Base-by-base conservation (phyloP, 306 rosid species). In the Casuarina cunninghamiana region DNA sequence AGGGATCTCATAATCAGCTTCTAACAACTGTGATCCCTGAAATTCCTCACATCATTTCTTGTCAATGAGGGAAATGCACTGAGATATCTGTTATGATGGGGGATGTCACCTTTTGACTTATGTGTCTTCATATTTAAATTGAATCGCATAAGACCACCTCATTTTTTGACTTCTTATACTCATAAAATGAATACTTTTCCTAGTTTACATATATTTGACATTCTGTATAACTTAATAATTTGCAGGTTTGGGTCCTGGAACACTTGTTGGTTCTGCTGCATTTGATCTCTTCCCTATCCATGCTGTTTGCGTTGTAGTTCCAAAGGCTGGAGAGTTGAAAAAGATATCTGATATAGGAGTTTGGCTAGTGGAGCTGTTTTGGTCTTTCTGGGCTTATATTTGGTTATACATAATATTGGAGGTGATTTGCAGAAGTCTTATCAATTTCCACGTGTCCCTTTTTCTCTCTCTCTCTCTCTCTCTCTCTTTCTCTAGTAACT, bases 301-400 rank as follows among this genome's bases (percentile, higher is more conserved):
- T 63, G 98, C 98, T 61, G 91, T 90, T 76, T 94, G 98, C 71
- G 93, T 94, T 50, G 85, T 94, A 61, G 89, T 89, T 87, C 97
- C 97, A 17, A 91, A 84, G 88, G 93, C 90, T 76, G 97, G 97
- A 77, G 91, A 91, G 85, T 83, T 88, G 83, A 92, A 91, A 83
- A 95, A 95, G 88, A 95, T 95, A 82, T 83, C 97, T 74, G 98
- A 95, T 51, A 12, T 92, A 75, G 97, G 98, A 78, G 98, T 95
- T 54, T 95, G 98, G 97, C 83, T 95, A 41, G 97, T 95, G 85
- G 98, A 95, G 83, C 87, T 95, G 55, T 86, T 88, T 82, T 95
- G 98, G 98, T 95, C 98, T 41, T 95, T 92, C 78, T 95, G 98
- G 98, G 98, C 98, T 73, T 95, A 95, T 84, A 53, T 89, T 83